phyloP scores from a whole-genome alignment of 2,329 filamentous ascomycete species.

The Fusarium compactum region DNA sequence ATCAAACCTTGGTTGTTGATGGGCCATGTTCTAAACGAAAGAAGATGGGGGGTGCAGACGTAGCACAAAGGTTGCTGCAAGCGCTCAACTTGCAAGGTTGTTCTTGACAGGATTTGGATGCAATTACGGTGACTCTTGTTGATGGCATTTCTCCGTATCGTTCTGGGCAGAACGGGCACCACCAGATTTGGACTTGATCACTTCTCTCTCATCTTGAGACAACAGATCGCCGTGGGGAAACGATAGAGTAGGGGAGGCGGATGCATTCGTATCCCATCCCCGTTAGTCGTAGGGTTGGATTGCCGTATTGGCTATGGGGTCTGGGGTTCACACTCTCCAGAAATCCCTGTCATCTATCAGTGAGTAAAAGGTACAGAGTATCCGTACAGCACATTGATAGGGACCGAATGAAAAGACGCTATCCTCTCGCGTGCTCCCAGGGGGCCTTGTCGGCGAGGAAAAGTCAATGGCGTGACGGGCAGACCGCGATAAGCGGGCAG shows the following conservation, averaged over 20 bases:
- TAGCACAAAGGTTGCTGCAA: slow-evolving; percentile 32
- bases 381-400: slow-evolving; percentile 3
- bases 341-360: slow-evolving; percentile 23
- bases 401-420: slow-evolving; percentile 20
- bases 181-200: not conserved
- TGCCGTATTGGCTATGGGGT: slow-evolving; percentile 16
- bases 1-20: slow-evolving; percentile 23
- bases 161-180: not conserved
- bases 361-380: slow-evolving; percentile 1
- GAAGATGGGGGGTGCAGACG: slow-evolving; percentile 34
- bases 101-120: slow-evolving; percentile 4
- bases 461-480: slow-evolving; percentile 16
- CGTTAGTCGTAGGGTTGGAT: slow-evolving; percentile 19
- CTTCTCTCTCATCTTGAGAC: slow-evolving; percentile 6
- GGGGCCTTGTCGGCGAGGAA: slow-evolving; percentile 11
- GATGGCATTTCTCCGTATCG: not conserved
- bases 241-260: slow-evolving; percentile 10
- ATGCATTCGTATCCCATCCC: slow-evolving; percentile 30
- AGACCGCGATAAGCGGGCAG: slow-evolving; percentile 12
- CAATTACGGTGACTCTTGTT: slow-evolving; percentile 3
- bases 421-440: slow-evolving; percentile 18
- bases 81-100: slow-evolving; percentile 29
- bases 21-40: slow-evolving; percentile 23
- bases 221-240: slow-evolving; percentile 20
- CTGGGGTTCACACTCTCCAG: slow-evolving; percentile 14